Conservation (phyloP, 306 rosid species). For the Carpinus viminea region DNA sequence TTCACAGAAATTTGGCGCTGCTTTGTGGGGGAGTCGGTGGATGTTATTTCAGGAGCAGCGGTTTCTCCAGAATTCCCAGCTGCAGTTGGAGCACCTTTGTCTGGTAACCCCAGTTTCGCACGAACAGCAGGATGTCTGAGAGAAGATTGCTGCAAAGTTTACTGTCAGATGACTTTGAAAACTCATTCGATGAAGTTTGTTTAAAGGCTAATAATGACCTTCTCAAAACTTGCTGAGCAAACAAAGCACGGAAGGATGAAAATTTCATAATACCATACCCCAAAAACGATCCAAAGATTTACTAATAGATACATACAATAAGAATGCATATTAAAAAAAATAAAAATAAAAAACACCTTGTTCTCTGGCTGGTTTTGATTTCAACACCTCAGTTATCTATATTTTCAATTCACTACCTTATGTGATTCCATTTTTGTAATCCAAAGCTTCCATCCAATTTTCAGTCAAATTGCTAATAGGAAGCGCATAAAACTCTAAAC, state of each 20-base stretch:
- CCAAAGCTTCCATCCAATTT: too few relatives aligned
- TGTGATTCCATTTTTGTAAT: too few relatives aligned
- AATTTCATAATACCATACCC: not conserved
- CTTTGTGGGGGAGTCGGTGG: conserved; percentile 51
- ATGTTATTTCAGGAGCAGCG: conserved; percentile 35
- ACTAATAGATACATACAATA: not conserved
- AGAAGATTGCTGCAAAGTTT: conserved; percentile 64
- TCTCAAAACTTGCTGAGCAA: not conserved
- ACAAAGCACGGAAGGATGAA: not conserved
- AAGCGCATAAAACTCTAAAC: too few relatives aligned
- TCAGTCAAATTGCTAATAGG: too few relatives aligned
- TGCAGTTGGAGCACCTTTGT: conserved; percentile 32
- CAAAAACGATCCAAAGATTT: not conserved
- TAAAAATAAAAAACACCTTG: too few relatives aligned
- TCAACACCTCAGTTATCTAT: too few relatives aligned
- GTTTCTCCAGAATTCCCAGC: conserved; percentile 30
- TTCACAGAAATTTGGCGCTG: conserved; percentile 49
- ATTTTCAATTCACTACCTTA: too few relatives aligned
- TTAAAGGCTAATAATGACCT: not conserved
- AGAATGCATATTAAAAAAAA: too few relatives aligned
- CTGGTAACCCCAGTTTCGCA: conserved; percentile 63
- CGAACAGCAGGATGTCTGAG: conserved; percentile 71
- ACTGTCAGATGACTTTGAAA: conserved; percentile 18
- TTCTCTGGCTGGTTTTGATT: too few relatives aligned
- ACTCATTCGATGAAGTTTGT: not conserved